Evolutionary conservation across 2,329 filamentous ascomycete genomes (phyloP), one percentile per base, ranked within the genome.

Genomic region (Macrophomina pseudophaseolina): DNA sequence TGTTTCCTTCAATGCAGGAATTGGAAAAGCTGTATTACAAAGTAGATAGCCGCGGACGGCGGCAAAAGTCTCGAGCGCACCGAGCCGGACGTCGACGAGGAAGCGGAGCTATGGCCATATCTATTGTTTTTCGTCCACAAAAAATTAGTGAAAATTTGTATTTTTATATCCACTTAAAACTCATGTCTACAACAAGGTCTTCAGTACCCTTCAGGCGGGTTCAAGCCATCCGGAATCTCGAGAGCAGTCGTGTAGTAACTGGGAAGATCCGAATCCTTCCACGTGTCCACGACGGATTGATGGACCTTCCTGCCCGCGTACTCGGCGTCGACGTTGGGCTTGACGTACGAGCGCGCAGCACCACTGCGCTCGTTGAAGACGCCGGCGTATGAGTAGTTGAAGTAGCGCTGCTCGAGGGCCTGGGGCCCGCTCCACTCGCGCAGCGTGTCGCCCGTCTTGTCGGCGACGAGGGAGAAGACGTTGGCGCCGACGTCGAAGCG

Each of bases 401-500:
- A 76, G 63, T 70, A 77, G 72, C 75, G 75, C 6, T 74, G 67
- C 28, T 68, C 71, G 6, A 78, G 70, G 1, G 73, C 69, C 14
- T 73, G 70, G 14, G 72, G 70, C 0, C 72, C 75, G 16, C 51
- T 48, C 67, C 62, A 62, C 28, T 67, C 52, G 4, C 65, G 54
- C 54, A 75, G 70, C 32, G 69, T 63, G 59, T 79, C 76, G n/a
- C 75, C 74, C 32, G 76, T 78, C 68, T 74, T 68, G 18, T 76
- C 69, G 7, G 77, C 78, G 40, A 80, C 78, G 42, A 76, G 54
- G 46, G 72, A 68, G 74, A 80, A 82, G 14, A 83, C 80, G 68
- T 83, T 83, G 42, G 81, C 81, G 49, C 80, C 80, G 2, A 82
- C 79, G 62, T 82, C 81, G 78, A 79, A 82, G 12, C 81, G 78